Evolutionary conservation across 106 monocot genomes (phyloP).

Genomic region (Dactylorhiza incarnata): DNA sequence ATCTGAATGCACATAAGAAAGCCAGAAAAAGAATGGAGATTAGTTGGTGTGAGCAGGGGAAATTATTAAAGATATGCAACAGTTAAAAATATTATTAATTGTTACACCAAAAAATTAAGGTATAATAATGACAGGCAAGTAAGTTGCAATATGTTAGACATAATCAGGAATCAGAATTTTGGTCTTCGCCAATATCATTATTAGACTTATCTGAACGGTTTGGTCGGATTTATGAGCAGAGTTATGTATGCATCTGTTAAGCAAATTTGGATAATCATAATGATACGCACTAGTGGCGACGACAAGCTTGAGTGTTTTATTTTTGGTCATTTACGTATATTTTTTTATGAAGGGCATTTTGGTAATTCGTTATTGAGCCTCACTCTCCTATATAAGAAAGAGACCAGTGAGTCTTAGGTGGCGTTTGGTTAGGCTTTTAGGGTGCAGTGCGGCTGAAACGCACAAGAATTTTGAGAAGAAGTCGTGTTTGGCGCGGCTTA

Average conservation of each 20-base stretch:
- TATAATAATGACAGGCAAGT: background rate
- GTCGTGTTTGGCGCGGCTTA: no score
- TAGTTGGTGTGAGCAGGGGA: background rate
- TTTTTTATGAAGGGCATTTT: no score
- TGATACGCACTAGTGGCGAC: no score
- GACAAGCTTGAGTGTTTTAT: no score
- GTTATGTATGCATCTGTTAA: background rate
- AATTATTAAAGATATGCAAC: background rate
- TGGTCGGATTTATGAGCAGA: background rate
- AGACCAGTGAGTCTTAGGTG: no score
- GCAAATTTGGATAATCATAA: background rate
- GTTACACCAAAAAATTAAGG: background rate
- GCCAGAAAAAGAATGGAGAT: background rate
- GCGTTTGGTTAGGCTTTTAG: no score
- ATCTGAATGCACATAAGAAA: slow-evolving; percentile 37
- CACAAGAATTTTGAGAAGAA: no score
- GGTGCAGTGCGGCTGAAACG: no score
- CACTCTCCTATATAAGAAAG: no score
- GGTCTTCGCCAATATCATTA: background rate
- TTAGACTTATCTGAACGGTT: background rate
- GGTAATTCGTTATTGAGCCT: no score
- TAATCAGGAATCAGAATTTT: background rate
- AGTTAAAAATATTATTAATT: background rate
- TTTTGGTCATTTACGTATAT: no score
- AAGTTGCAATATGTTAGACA: background rate